phyloP scores from a whole-genome alignment of 495 filamentous ascomycete genomes.

The Aspergillus asperescens region DNA sequence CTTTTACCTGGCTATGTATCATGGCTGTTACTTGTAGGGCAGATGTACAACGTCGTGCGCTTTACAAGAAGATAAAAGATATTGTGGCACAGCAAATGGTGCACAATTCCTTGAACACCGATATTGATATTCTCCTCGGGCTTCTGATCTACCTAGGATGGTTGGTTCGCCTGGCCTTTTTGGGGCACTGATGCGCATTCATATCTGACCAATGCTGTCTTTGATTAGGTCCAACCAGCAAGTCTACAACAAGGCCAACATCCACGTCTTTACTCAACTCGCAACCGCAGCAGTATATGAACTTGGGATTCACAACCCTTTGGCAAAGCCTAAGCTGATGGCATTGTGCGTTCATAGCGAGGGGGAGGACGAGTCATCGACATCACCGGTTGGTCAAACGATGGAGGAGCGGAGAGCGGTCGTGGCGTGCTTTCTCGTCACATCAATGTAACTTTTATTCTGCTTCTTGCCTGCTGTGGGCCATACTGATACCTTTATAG shows the following conservation, averaged over 20 bases:
- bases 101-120: background rate
- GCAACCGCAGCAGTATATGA: slow-evolving; percentile 4
- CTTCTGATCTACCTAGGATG: slow-evolving; percentile 45
- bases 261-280: slow-evolving; percentile 5
- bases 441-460: slow-evolving; percentile 43
- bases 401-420: slow-evolving; percentile 50
- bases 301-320: slow-evolving; percentile 3
- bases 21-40: slow-evolving; percentile 39
- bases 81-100: slow-evolving; percentile 45
- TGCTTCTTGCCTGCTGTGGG: background rate
- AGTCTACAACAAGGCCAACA: slow-evolving; percentile 10
- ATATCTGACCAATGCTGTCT: too few species aligned
- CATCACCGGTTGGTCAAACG: slow-evolving; percentile 18
- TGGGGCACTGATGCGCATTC: too few species aligned
- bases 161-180: slow-evolving; percentile 15
- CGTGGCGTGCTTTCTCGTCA: slow-evolving; percentile 50
- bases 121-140: slow-evolving; percentile 48
- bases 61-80: slow-evolving; percentile 36
- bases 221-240: slow-evolving; percentile 7
- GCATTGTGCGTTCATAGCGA: slow-evolving; percentile 4
- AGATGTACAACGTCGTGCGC: slow-evolving; percentile 27
- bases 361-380: background rate
- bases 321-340: background rate
- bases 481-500: slow-evolving; percentile 19
- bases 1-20: slow-evolving; percentile 52